A percentile compares a stretch with the other conserved stretches of the same genome.
Conservation (phyloP, 2,329 filamentous ascomycete genomes). For the Akanthomyces uredinophilus region DNA sequence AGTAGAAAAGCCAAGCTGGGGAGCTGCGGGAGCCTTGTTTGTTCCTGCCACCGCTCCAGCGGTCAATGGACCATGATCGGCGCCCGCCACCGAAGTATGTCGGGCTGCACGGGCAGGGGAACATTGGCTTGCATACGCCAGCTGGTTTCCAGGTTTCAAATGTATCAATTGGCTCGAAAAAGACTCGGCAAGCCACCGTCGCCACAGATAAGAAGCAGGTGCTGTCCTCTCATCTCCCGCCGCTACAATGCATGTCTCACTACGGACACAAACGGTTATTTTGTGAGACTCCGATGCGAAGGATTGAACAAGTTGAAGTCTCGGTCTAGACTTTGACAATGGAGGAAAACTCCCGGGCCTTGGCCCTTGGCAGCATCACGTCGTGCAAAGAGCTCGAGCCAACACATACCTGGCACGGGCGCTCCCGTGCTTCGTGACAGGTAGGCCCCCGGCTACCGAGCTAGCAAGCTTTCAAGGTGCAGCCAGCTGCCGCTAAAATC, state of each 20-base stretch:
- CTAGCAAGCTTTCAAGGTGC: neutral
- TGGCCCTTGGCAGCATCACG: neutral
- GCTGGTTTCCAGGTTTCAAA: neutral
- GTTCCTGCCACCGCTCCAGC: too few relatives aligned
- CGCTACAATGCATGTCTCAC: neutral
- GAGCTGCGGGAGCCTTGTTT: too few relatives aligned
- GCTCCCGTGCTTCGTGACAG: too few relatives aligned
- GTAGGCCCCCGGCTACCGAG: neutral
- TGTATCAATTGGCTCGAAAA: too few relatives aligned
- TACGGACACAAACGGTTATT: neutral
- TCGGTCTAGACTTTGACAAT: neutral
- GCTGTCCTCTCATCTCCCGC: neutral
- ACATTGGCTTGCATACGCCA: neutral
- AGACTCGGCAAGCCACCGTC: too few relatives aligned
- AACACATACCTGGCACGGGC: neutral
- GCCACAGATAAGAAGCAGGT: neutral
- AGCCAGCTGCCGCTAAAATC: neutral
- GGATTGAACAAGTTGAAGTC: neutral
- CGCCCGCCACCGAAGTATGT: too few relatives aligned
- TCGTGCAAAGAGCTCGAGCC: neutral
- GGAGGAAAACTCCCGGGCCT: neutral
- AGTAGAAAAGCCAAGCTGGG: too few relatives aligned
- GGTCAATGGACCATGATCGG: too few relatives aligned
- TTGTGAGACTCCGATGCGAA: neutral
- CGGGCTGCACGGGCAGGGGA: too few relatives aligned